Percentiles rank a stretch among this genome's conserved stretches.
phyloP scores from a whole-genome alignment of 1,284 basidiomycete species.

The Microbotryomycetes sp. region DNA sequence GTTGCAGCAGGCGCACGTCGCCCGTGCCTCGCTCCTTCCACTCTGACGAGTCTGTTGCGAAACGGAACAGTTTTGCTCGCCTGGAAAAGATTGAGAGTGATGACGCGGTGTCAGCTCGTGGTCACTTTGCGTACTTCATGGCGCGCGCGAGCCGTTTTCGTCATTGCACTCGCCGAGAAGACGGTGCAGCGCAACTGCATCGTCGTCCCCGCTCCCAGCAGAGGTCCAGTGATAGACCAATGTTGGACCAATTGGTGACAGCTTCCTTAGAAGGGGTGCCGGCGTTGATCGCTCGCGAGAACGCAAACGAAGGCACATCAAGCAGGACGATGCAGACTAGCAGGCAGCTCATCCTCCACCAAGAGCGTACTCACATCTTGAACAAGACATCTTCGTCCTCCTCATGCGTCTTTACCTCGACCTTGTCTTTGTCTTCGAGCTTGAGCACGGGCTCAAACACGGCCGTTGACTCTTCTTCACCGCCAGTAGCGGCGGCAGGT shows the following conservation, averaged over 20 bases:
- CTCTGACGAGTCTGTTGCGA: conserved; percentile 69
- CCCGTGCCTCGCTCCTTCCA: conserved; percentile 98
- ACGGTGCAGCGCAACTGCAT: background rate
- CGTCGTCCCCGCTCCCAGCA: background rate
- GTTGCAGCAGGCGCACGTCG: conserved; percentile 77
- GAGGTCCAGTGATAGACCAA: background rate
- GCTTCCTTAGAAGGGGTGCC: background rate
- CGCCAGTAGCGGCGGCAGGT: conserved; percentile 20
- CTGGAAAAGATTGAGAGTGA: conserved; percentile 45
- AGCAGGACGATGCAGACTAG: background rate
- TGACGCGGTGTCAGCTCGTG: background rate
- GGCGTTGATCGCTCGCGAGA: no score
- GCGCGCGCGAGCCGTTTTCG: conserved; percentile 5
- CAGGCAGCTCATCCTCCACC: conserved; percentile 1
- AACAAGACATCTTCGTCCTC: conserved; percentile 90
- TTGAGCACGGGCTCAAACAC: conserved; percentile 96
- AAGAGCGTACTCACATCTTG: conserved; percentile 76
- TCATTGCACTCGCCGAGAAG: conserved; percentile 37
- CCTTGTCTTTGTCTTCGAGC: conserved; percentile 90
- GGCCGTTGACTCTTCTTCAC: conserved; percentile 79
- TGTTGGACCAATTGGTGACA: background rate
- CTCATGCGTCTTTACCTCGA: conserved; percentile 90
- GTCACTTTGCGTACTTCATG: background rate
- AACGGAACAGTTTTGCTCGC: conserved; percentile 98
- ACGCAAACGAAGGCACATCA: background rate